These are phyloP conservation scores for Microbotryum lychnidis-dioicae DNA, from an alignment of 1,284 basidiomycete genomes.

Conservation along the genomic window DNA sequence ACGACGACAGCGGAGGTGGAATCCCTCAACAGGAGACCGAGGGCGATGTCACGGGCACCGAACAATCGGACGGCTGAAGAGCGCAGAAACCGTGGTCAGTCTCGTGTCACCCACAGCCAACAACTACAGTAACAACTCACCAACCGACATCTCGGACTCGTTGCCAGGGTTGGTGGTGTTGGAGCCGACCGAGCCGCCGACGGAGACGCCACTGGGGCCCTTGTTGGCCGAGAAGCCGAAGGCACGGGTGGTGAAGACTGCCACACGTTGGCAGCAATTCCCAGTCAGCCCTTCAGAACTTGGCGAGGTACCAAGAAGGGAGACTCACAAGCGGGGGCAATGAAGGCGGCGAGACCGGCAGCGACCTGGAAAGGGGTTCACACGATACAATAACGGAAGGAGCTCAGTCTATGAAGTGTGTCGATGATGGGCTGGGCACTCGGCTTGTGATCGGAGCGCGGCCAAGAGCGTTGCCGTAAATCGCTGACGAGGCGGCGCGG, in stretches of 20 bases:
- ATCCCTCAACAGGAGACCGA: constrained; percentile 32
- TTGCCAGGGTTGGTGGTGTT: constrained; percentile 27
- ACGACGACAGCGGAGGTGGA: constrained; percentile 31
- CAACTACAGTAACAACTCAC: not conserved
- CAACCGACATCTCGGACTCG: constrained; percentile 10
- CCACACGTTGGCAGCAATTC: not conserved
- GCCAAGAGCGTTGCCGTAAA: constrained; percentile 1
- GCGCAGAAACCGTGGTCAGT: not conserved
- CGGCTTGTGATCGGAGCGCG: not conserved
- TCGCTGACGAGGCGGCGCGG: not conserved
- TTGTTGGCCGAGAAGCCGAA: constrained; percentile 12
- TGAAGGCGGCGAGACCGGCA: constrained; percentile 15
- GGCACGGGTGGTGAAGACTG: constrained; percentile 9
- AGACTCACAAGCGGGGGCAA: constrained; percentile 22
- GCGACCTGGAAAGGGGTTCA: constrained; percentile 3
- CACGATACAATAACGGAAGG: not conserved
- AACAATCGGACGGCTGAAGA: constrained; percentile 19
- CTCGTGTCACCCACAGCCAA: not conserved
- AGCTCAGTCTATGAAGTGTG: not conserved
- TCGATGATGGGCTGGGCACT: not conserved
- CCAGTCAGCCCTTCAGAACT: not conserved
- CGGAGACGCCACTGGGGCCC: constrained; percentile 6
- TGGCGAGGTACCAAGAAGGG: constrained; percentile 11
- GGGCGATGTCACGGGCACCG: constrained; percentile 28
- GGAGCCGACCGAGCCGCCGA: constrained; percentile 14